Percentiles rank a stretch among this genome's conserved stretches.
Evolutionary conservation across 1,139 yeast species (phyloP).

Genomic region (Kurtzmaniella quercitrusa): DNA sequence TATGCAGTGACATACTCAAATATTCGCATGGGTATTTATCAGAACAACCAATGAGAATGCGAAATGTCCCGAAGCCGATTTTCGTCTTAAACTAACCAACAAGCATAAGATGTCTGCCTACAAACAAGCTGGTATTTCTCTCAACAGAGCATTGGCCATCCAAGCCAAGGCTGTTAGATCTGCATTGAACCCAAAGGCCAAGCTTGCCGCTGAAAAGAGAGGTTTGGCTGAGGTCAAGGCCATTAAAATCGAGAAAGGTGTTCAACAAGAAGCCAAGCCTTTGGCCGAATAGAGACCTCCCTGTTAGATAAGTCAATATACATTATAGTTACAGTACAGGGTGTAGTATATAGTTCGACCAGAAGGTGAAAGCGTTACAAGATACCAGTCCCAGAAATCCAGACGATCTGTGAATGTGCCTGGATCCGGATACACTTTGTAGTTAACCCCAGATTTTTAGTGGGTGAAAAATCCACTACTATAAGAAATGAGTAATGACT

Average conservation of each 20-base stretch:
- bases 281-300: slow-evolving; percentile 18
- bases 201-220: slow-evolving; percentile 73
- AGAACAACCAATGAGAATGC: slow-evolving; percentile 7
- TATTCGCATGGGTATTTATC: background rate
- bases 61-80: slow-evolving; percentile 2
- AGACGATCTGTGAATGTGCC: too few species aligned
- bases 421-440: too few species aligned
- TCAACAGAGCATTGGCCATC: slow-evolving; percentile 86
- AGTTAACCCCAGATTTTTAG: too few species aligned
- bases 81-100: background rate
- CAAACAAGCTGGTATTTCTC: slow-evolving; percentile 84
- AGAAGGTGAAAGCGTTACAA: too few species aligned
- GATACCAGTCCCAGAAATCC: too few species aligned
- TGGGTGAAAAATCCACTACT: too few species aligned
- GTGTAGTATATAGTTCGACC: background rate
- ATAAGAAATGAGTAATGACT: too few species aligned
- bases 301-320: background rate
- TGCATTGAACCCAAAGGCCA: slow-evolving; percentile 84
- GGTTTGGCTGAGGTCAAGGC: slow-evolving; percentile 72
- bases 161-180: slow-evolving; percentile 88
- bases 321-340: background rate
- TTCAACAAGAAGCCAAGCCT: slow-evolving; percentile 31
- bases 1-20: background rate
- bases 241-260: slow-evolving; percentile 71
- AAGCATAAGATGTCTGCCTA: slow-evolving; percentile 56